Evolutionary conservation across 2,329 filamentous ascomycete species (phyloP), one percentile per base, ranked within the genome.

Genomic region (Emergomyces orientalis): DNA sequence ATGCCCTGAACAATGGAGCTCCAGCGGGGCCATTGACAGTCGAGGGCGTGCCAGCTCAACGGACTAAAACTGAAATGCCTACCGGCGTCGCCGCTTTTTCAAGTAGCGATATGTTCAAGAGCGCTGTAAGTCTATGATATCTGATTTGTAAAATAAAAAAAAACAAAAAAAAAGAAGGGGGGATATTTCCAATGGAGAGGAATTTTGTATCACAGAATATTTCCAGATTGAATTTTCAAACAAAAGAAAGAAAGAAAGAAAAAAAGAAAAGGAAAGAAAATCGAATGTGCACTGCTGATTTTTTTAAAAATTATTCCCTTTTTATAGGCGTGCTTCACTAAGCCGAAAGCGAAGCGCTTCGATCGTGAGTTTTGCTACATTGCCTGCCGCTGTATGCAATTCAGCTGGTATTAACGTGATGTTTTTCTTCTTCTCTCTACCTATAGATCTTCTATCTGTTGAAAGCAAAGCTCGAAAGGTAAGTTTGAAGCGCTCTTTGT

Each of bases 101-200:
- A 2, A 87, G 88, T 74, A 90, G 89, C 74, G 88, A 92, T 69
- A 86, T 89, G 80, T 97, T 95, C 77, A 94, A 94, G 77, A 86
- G 86, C 60, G 81, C 85, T 62, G 86, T 89, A 75, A 69, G 83
- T 71, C 39, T 17, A 19, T 5, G 8, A 25, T 5, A 52, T 34
- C 32, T 52, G 52, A 32, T 51, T 54, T 19, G 27, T 2, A 54
- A 19, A 54, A 32, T 8, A 9, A 37, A 37, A 8, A 8, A 8
- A 37, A 32, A 32, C 3, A 32, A 32, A 32, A 8, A 6, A 8
- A 9, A 8, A 9, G 34, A 9, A 37, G 34, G 14, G 30, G 6
- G 32, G 27, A n/a, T 19, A 22, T 3, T 17, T 39, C 3, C 30
- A 22, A 7, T 54, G 19, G 52, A 56, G 14, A 37, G 9, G 47